Evolutionary conservation across 2,329 filamentous ascomycete species (phyloP).

Genomic region (Colletotrichum sp.): DNA sequence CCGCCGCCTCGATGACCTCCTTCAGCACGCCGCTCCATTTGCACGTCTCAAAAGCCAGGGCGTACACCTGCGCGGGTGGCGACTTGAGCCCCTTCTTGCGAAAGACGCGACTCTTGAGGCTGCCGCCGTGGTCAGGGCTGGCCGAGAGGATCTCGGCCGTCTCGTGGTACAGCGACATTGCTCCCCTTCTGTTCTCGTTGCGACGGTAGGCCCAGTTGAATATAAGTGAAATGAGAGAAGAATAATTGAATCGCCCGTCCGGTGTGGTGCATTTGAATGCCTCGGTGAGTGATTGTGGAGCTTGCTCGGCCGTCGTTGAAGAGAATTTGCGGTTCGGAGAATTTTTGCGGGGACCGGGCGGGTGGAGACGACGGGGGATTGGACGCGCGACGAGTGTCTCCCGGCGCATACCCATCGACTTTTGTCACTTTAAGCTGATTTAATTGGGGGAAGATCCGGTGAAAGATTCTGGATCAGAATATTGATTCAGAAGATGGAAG

Average conservation of each 20-base stretch:
- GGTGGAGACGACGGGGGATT: background rate
- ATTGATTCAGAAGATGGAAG: background rate
- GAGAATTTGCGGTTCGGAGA: conserved; percentile 15
- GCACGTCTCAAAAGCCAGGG: conserved; percentile 81
- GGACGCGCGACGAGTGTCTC: background rate
- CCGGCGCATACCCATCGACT: background rate
- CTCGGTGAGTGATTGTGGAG: background rate
- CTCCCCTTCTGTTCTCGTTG: background rate
- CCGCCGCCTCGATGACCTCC: conserved; percentile 85
- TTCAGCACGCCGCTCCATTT: conserved; percentile 91
- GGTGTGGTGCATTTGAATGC: background rate
- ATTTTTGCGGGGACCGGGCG: background rate
- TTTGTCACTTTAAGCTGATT: background rate
- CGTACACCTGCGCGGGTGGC: conserved; percentile 82
- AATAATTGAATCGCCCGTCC: background rate
- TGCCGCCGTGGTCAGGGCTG: conserved; percentile 72
- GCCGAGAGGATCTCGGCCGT: conserved; percentile 76
- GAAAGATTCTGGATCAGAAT: background rate
- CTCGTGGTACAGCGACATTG: conserved; percentile 96
- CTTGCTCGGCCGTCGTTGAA: background rate
- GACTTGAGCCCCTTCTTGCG: conserved; percentile 76
- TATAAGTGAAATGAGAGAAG: background rate
- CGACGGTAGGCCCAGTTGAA: background rate
- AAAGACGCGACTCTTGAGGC: conserved; percentile 87
- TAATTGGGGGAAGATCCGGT: background rate